Conservation (phyloP, 164 flowering plant genomes). For the Dillenia turbinata region DNA sequence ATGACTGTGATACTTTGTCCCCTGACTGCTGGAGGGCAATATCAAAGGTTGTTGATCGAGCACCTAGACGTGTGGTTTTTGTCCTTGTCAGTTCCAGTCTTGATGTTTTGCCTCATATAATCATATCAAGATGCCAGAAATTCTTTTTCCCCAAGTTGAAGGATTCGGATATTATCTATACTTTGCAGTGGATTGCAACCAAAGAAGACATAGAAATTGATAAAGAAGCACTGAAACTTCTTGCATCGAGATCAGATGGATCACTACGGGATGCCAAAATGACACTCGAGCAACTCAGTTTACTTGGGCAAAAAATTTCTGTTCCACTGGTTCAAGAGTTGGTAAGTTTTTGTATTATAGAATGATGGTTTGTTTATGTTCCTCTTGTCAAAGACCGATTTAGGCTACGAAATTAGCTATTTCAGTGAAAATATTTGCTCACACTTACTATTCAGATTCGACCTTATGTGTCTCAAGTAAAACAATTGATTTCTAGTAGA, state of each 20-base stretch:
- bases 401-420: too few relatives aligned
- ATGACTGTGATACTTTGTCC: slow-evolving; percentile 87
- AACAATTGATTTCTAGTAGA: too few relatives aligned
- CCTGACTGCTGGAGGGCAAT: slow-evolving; percentile 91
- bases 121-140: slow-evolving; percentile 94
- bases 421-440: too few relatives aligned
- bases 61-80: slow-evolving; percentile 84
- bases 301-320: slow-evolving; percentile 87
- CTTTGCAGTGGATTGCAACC: slow-evolving; percentile 81
- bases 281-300: slow-evolving; percentile 98
- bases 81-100: slow-evolving; percentile 79
- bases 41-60: slow-evolving; percentile 91
- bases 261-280: slow-evolving; percentile 96
- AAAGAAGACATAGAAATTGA: slow-evolving; percentile 86
- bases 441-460: too few relatives aligned
- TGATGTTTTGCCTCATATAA: slow-evolving; percentile 83
- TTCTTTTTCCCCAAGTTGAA: slow-evolving; percentile 95
- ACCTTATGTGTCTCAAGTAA: too few relatives aligned
- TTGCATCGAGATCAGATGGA: slow-evolving; percentile 94
- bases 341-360: slow-evolving; percentile 37
- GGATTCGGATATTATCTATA: slow-evolving; percentile 81
- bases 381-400: too few relatives aligned
- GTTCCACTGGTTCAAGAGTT: slow-evolving; percentile 87
- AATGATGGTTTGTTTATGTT: too few relatives aligned
- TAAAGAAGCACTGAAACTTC: slow-evolving; percentile 86